These are phyloP conservation scores for Westerdykella sp. DNA, from an alignment of 2,329 filamentous ascomycete species.

Conservation along the genomic window DNA sequence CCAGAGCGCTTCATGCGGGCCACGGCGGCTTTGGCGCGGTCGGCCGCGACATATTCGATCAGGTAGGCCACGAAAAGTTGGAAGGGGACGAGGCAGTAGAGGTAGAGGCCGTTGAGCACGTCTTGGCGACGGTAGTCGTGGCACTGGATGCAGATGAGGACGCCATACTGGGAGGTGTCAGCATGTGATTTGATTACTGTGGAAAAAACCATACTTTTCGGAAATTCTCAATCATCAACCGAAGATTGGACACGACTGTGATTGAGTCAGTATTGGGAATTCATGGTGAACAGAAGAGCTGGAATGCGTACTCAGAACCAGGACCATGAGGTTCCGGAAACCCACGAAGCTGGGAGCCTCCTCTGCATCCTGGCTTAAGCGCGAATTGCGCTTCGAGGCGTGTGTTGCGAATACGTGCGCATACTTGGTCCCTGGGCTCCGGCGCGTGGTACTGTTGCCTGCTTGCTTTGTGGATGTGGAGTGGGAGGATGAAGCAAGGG, in stretches of 20 bases:
- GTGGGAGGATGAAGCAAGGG: too few species aligned
- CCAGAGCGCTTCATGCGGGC: slow-evolving; percentile 46
- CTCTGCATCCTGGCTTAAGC: slow-evolving; percentile 75
- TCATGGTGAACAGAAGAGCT: neutral
- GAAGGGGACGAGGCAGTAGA: slow-evolving; percentile 84
- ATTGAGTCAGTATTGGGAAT: slow-evolving; percentile 17
- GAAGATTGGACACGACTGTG: slow-evolving; percentile 82
- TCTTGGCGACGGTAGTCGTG: slow-evolving; percentile 81
- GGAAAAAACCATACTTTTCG: slow-evolving; percentile 62
- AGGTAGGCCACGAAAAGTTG: slow-evolving; percentile 86
- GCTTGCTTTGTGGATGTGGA: neutral
- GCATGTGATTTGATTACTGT: slow-evolving; percentile 9
- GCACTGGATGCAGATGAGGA: slow-evolving; percentile 84
- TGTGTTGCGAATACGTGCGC: slow-evolving; percentile 89
- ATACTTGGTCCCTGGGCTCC: slow-evolving; percentile 56
- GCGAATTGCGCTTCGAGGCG: slow-evolving; percentile 63
- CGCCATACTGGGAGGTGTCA: slow-evolving; percentile 64
- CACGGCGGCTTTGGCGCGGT: slow-evolving; percentile 65
- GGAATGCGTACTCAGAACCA: slow-evolving; percentile 65
- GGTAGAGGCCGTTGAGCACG: slow-evolving; percentile 63
- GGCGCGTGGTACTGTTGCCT: slow-evolving; percentile 11
- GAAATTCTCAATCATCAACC: slow-evolving; percentile 93
- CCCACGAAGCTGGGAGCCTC: slow-evolving; percentile 78
- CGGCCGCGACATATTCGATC: slow-evolving; percentile 78
- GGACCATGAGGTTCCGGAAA: slow-evolving; percentile 92